Percentiles rank a stretch among this genome's conserved stretches.
These are phyloP conservation scores for Penicillium fimorum DNA, from an alignment of 495 filamentous ascomycete species.

Conservation along the genomic window DNA sequence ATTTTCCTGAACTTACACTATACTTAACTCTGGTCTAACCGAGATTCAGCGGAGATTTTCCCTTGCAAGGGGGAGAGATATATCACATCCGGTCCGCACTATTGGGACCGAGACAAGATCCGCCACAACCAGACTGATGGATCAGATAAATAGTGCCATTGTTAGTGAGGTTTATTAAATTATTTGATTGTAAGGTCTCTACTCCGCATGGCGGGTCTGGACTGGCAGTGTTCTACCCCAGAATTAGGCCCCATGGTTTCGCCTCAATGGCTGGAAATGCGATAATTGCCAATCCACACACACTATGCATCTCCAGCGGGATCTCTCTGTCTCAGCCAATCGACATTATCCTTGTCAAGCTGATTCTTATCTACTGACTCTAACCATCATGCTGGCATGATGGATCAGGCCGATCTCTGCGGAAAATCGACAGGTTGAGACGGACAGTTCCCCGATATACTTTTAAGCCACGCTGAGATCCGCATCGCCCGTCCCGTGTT, in stretches of 20 bases:
- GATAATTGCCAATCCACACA: slow-evolving; percentile 3
- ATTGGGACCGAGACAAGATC: slow-evolving; percentile 22
- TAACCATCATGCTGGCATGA: slow-evolving; percentile 25
- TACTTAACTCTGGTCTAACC: not conserved
- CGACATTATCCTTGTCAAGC: not conserved
- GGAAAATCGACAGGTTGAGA: slow-evolving; percentile 18
- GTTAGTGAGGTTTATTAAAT: slow-evolving; percentile 18
- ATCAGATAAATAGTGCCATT: slow-evolving; percentile 27
- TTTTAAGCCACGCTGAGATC: slow-evolving; percentile 22
- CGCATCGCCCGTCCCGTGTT: slow-evolving; percentile 24
- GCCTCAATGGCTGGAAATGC: not conserved
- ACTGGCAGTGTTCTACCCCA: slow-evolving; percentile 6
- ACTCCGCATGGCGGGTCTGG: slow-evolving; percentile 7
- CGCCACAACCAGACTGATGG: slow-evolving; percentile 15
- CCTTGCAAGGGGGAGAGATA: slow-evolving; percentile 13
- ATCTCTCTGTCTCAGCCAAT: slow-evolving; percentile 6
- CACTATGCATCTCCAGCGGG: slow-evolving; percentile 3
- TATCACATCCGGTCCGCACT: slow-evolving; percentile 25
- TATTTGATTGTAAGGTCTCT: slow-evolving; percentile 3
- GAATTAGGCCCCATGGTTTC: not conserved
- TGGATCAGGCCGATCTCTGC: slow-evolving; percentile 24
- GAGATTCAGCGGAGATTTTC: slow-evolving; percentile 14
- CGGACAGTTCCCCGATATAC: slow-evolving; percentile 18
- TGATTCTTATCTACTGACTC: slow-evolving; percentile 12
- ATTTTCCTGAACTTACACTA: not conserved